phyloP scores from a whole-genome alignment of 768 basidiomycete species.

The Leucogyrophana mollusca region DNA sequence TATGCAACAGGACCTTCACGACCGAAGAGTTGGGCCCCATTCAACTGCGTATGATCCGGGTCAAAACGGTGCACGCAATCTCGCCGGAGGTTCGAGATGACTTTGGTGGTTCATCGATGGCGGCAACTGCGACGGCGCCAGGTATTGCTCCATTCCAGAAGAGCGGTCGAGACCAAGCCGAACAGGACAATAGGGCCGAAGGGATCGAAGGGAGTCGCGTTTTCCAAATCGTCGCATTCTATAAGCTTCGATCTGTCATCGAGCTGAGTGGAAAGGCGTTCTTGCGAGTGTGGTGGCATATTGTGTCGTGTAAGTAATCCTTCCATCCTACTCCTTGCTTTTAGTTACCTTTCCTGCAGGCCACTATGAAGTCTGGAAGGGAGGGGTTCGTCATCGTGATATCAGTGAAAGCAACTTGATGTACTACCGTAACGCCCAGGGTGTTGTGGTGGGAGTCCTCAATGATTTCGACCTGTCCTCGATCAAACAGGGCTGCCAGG shows the following conservation, averaged over 20 bases:
- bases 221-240: neutral
- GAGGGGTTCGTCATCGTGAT: neutral
- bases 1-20: too few relatives aligned
- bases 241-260: neutral
- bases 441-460: slow-evolving; percentile 3
- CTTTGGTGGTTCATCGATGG: too few relatives aligned
- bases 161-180: too few relatives aligned
- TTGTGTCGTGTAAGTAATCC: neutral
- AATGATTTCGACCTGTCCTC: slow-evolving; percentile 9
- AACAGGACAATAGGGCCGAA: too few relatives aligned
- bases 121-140: too few relatives aligned
- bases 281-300: slow-evolving; percentile 4
- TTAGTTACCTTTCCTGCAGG: neutral
- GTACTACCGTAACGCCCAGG: neutral
- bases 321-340: neutral
- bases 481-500: neutral
- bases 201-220: slow-evolving; percentile 5
- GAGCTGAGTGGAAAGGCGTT: neutral
- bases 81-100: too few relatives aligned
- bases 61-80: too few relatives aligned
- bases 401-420: slow-evolving; percentile 6
- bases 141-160: too few relatives aligned
- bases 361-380: slow-evolving; percentile 1
- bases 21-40: too few relatives aligned
- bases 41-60: too few relatives aligned